Percentiles rank a stretch among this genome's conserved stretches.
phyloP scores from a whole-genome alignment of 768 basidiomycete genomes.

The Trametes gibbosa region DNA sequence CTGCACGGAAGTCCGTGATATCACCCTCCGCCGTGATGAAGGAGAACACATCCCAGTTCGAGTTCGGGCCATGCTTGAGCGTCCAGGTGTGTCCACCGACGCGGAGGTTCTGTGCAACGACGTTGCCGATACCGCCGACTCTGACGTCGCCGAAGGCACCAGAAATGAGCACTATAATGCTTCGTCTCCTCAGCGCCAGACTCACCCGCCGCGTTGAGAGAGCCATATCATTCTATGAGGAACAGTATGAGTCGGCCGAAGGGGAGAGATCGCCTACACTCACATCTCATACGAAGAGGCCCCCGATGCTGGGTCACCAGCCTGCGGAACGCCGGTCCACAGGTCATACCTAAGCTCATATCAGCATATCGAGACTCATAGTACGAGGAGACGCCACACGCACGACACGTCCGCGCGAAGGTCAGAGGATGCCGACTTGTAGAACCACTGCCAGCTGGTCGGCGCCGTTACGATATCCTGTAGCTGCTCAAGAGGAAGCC shows the following conservation, averaged over 20 bases:
- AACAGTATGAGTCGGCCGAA: not conserved
- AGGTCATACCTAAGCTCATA: constrained; percentile 46
- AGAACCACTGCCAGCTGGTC: constrained; percentile 51
- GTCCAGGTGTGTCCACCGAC: constrained; percentile 53
- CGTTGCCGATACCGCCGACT: constrained; percentile 44
- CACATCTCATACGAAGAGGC: constrained; percentile 50
- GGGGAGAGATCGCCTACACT: not conserved
- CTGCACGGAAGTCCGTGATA: constrained; percentile 48
- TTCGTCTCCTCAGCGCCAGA: not conserved
- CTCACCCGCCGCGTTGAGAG: constrained; percentile 52
- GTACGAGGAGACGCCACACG: constrained; percentile 4
- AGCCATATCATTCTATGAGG: constrained; percentile 51
- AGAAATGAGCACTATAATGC: not conserved
- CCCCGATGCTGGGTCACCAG: constrained; percentile 43
- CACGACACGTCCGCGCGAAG: constrained; percentile 55
- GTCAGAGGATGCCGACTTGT: constrained; percentile 41
- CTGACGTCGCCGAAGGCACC: not conserved
- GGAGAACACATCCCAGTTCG: constrained; percentile 56
- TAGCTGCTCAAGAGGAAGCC: constrained; percentile 37
- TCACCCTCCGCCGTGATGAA: constrained; percentile 49
- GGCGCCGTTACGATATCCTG: constrained; percentile 43
- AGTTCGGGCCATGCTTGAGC: constrained; percentile 53
- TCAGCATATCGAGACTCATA: too few relatives aligned
- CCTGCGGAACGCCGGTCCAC: constrained; percentile 45
- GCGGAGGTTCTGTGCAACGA: constrained; percentile 40